phyloP scores from a whole-genome alignment of 164 flowering plant genomes.

The Platanus orientalis region DNA sequence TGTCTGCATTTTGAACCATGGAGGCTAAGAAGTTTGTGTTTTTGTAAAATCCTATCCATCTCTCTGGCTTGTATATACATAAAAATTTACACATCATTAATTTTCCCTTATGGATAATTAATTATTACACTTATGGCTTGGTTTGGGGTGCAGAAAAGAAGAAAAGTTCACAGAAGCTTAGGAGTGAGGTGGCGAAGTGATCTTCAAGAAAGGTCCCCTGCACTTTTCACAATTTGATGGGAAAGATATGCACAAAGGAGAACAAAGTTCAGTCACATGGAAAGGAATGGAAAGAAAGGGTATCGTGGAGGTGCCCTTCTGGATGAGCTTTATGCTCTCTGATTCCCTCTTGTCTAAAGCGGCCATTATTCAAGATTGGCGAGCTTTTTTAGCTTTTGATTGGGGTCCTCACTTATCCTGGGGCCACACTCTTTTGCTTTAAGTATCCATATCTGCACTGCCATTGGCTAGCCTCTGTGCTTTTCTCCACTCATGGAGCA shows the following conservation, averaged over 20 bases:
- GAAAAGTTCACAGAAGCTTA: not conserved
- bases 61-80: too few relatives aligned
- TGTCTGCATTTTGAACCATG: too few relatives aligned
- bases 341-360: not conserved
- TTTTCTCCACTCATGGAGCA: constrained; percentile 4
- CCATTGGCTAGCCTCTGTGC: not conserved
- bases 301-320: not conserved
- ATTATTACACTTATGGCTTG: too few relatives aligned
- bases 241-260: constrained; percentile 6
- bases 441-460: constrained; percentile 1
- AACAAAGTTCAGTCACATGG: constrained; percentile 13
- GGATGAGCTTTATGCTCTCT: not conserved
- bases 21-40: too few relatives aligned
- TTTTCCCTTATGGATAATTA: too few relatives aligned
- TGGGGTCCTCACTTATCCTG: not conserved
- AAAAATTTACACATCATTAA: too few relatives aligned
- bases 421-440: constrained; percentile 4
- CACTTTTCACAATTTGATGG: not conserved
- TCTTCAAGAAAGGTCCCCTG: constrained; percentile 6
- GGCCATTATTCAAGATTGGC: not conserved
- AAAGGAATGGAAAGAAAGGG: not conserved
- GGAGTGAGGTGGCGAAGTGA: not conserved
- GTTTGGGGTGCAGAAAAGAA: not conserved
- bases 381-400: not conserved
- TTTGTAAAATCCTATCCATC: too few relatives aligned